These are phyloP conservation scores for Beauveria varroae DNA, from an alignment of 2,329 filamentous ascomycete species.

Conservation along the genomic window DNA sequence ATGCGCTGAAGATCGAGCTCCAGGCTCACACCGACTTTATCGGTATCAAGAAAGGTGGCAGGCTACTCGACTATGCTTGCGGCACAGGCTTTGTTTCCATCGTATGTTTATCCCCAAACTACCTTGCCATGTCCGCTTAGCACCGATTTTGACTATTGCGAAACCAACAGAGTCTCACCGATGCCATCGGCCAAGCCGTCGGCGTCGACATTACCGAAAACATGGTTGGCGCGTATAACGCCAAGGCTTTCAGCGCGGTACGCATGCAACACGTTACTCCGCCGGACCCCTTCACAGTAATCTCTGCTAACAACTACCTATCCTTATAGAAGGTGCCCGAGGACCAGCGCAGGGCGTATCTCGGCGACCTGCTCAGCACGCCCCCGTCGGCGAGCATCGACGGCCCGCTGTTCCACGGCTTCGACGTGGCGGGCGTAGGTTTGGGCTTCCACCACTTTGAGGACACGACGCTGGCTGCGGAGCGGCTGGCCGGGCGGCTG, in stretches of 20 bases:
- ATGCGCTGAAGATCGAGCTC: slow-evolving; percentile 47
- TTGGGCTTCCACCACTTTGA: slow-evolving; percentile 62
- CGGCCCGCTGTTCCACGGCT: slow-evolving; percentile 55
- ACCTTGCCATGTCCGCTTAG: too few species aligned
- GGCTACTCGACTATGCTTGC: slow-evolving; percentile 69
- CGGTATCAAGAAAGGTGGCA: slow-evolving; percentile 41
- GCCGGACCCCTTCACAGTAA: too few species aligned
- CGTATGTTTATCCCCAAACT: slow-evolving; percentile 30
- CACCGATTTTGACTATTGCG: too few species aligned
- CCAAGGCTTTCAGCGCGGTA: slow-evolving; percentile 47
- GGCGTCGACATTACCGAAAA: slow-evolving; percentile 65
- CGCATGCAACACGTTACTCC: background rate
- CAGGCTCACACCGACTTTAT: slow-evolving; percentile 51
- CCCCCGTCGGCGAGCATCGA: slow-evolving; percentile 47
- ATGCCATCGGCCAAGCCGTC: slow-evolving; percentile 43
- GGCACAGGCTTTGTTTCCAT: slow-evolving; percentile 61
- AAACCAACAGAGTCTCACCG: slow-evolving; percentile 16
- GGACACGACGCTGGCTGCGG: slow-evolving; percentile 52
- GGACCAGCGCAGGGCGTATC: slow-evolving; percentile 47
- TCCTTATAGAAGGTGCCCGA: slow-evolving; percentile 37
- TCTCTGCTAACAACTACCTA: background rate
- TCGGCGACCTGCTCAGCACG: slow-evolving; percentile 50
- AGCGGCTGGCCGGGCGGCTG: slow-evolving; percentile 52
- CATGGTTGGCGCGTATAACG: slow-evolving; percentile 64
- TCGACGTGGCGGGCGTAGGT: slow-evolving; percentile 60